Evolutionary conservation across 2,329 filamentous ascomycete species (phyloP).

Genomic region (Aureobasidium sp.): DNA sequence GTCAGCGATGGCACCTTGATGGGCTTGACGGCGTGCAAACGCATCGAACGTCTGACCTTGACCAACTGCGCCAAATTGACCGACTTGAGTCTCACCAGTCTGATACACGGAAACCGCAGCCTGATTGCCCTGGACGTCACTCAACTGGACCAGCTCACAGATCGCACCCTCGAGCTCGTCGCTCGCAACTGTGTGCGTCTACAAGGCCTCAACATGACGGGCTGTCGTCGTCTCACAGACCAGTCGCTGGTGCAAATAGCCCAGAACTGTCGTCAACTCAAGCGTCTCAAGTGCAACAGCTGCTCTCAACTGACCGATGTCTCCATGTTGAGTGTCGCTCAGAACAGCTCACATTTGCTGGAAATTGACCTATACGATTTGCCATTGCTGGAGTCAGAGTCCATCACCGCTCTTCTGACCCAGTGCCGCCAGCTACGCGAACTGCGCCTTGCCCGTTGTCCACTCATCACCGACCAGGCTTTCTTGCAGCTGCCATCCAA

Average conservation of each 20-base stretch:
- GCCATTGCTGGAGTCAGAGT: constrained; percentile 67
- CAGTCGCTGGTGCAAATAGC: constrained; percentile 76
- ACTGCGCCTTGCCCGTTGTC: constrained; percentile 76
- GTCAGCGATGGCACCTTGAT: constrained; percentile 85
- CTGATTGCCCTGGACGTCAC: constrained; percentile 88
- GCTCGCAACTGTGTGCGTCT: constrained; percentile 74
- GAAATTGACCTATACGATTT: constrained; percentile 94
- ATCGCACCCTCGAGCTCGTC: constrained; percentile 67
- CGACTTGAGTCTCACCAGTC: constrained; percentile 69
- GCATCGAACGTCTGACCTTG: constrained; percentile 84
- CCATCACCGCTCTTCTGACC: constrained; percentile 70
- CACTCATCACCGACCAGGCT: constrained; percentile 74
- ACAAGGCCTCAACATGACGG: constrained; percentile 88
- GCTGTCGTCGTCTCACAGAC: constrained; percentile 75
- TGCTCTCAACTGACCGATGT: constrained; percentile 76
- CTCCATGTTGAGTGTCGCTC: constrained; percentile 75
- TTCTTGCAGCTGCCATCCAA: constrained; percentile 68
- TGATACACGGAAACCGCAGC: constrained; percentile 70
- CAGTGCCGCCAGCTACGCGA: constrained; percentile 81
- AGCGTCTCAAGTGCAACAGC: constrained; percentile 91
- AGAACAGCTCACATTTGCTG: constrained; percentile 82
- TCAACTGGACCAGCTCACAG: constrained; percentile 68
- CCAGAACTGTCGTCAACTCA: constrained; percentile 74
- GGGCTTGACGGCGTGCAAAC: constrained; percentile 74
- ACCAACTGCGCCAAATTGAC: constrained; percentile 82